Evolutionary conservation across 805 yeast species (phyloP), one percentile per base, ranked within the genome.

Genomic region (Hanseniaspora mollemarum): DNA sequence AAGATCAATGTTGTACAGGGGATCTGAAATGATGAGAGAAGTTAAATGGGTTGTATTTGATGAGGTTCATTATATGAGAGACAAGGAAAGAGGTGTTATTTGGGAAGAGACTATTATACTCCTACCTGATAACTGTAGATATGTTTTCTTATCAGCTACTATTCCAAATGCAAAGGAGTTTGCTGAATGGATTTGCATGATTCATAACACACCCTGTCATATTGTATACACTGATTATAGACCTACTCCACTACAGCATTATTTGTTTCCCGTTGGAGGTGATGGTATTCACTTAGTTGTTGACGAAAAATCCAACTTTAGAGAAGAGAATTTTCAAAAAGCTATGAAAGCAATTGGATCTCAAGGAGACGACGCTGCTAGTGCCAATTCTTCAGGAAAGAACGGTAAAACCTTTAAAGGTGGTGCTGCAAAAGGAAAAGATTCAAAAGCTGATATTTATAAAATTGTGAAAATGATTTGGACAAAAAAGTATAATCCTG

Each of bases 71-170:
- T 92, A 92, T 67, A 92, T 92, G 94, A 81, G 96, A 69, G 99
- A 92, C 65, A 83, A 87, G 59, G 92, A 87, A 58, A 80, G 99
- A 69, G 99, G 99, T 65, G 99, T 92, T 49, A 98, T 92, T 32
- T 92, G 99, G 99, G 99, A 92, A 69, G 99, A 92, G 67, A 90
- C 97, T 15, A 90, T 92, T 57, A 92, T 92, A 53, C 71, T 92
- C 62, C 72, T 92, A 39, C 99, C 99, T 3, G 96, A 94, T 59
- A 88, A 88, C 71, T 96, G 92, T 16, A 90, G 84, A 57, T 87
- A 88, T 61, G 96, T 90, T 2, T 85, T 90, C 60, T 69, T 90
- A 56, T 87, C 96, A 13, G 97, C 97, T 44, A 90, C 98, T 1
- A 90, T 90, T 58, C 98, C 98, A 24, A 90, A 90, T 63, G 96